Conservation (phyloP, 345 rosid species). For the Brassica nigra region DNA sequence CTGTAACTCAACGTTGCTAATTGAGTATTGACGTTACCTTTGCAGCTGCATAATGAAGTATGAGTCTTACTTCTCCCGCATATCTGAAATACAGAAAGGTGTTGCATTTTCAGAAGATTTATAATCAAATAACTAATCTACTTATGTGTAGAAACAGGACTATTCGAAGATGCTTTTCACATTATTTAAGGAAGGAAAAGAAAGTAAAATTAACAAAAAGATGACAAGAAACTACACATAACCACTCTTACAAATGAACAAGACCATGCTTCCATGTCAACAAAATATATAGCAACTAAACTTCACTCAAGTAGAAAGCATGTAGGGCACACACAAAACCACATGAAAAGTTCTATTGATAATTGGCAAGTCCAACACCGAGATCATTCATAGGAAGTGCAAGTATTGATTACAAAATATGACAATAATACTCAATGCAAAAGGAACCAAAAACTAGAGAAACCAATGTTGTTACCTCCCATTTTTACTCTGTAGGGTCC, state of each 20-base stretch:
- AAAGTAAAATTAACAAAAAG: neutral
- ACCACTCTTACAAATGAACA: neutral
- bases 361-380: neutral
- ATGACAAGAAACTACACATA: neutral
- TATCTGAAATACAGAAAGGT: slow-evolving; percentile 49
- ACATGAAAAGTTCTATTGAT: neutral
- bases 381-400: neutral
- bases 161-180: neutral
- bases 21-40: slow-evolving; percentile 44
- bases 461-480: slow-evolving; percentile 58
- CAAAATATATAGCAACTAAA: neutral
- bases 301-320: neutral
- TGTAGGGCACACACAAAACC: neutral
- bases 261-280: neutral
- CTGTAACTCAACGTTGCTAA: neutral
- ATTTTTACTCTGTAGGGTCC: slow-evolving; percentile 79
- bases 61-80: slow-evolving; percentile 82
- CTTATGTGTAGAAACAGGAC: slow-evolving; percentile 6
- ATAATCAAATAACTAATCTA: neutral
- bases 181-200: neutral
- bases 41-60: slow-evolving; percentile 67
- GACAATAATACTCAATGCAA: neutral
- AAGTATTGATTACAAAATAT: neutral
- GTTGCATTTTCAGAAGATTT: slow-evolving; percentile 5
- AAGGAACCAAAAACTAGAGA: slow-evolving; percentile 2